A percentile compares a stretch with the other conserved stretches of the same genome.
These are phyloP conservation scores for Epichloe bromicola DNA, from an alignment of 2,329 filamentous ascomycete genomes.

Conservation along the genomic window DNA sequence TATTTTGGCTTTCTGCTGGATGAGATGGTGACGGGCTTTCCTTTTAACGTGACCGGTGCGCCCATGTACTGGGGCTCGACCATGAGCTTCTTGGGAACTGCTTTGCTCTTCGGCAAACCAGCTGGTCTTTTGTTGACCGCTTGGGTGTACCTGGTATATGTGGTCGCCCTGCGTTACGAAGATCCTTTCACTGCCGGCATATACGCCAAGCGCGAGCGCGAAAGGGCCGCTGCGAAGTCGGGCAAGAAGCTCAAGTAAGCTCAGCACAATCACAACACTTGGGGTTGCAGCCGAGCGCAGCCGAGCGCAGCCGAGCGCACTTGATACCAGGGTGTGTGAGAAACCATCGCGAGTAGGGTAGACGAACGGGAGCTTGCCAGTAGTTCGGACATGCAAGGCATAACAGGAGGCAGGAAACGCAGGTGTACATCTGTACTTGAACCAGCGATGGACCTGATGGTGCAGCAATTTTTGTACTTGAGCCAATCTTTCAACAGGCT, in stretches of 20 bases:
- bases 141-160: slow-evolving; percentile 66
- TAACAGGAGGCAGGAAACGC: too few relatives aligned
- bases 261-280: background rate
- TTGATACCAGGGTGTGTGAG: background rate
- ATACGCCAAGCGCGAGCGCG: slow-evolving; percentile 69
- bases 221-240: slow-evolving; percentile 33
- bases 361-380: background rate
- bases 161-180: slow-evolving; percentile 71
- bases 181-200: slow-evolving; percentile 91
- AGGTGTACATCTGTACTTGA: too few relatives aligned
- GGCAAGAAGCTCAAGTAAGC: slow-evolving; percentile 40
- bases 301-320: background rate
- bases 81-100: slow-evolving; percentile 80
- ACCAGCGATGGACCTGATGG: too few relatives aligned
- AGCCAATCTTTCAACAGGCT: slow-evolving; percentile 11
- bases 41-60: slow-evolving; percentile 80
- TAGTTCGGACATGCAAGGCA: too few relatives aligned
- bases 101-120: slow-evolving; percentile 74
- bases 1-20: slow-evolving; percentile 99
- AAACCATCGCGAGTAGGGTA: background rate
- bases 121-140: slow-evolving; percentile 68
- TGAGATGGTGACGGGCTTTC: slow-evolving; percentile 83
- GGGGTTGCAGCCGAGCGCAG: background rate
- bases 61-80: slow-evolving; percentile 97
- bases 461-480: too few relatives aligned